Base-by-base conservation (phyloP, 148 eudicot genomes). In the Oxyria digyna region DNA sequence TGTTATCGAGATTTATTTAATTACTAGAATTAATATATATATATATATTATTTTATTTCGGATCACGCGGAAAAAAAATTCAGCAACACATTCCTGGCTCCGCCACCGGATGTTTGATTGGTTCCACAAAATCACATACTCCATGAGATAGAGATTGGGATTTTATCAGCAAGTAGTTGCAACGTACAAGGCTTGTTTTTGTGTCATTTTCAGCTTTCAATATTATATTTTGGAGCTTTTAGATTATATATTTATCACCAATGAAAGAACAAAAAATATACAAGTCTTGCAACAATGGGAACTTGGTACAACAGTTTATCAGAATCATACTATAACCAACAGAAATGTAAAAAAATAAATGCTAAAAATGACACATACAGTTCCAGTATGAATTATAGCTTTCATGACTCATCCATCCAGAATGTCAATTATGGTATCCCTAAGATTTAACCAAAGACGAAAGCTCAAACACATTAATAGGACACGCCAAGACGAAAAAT, bases 161-260 rank as follows among this genome's bases (percentile, higher is more conserved):
- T 59, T 23, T 29, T 26, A 29, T 57, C 35, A 57, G 37, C 13
- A 17, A 57, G 64, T 29, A 59, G 65, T 59, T 59, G 65, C 65
- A 59, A 29, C 65, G 65, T 59, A 59, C 65, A 59, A 59, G 65
- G 65, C 65, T 59, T 59, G 65, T 59, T 5, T 29, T 29, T 14
- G 37, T 27, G 65, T 59, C 65, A 27, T 59, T 29, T 27, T 59
- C 65, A 59, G 32, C 23, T 2, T 54, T 54, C 62, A 54, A 54
- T 59, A 29, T 31, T 50, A 6, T 12, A 5, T 50, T 21, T 50
- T 20, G 7, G 1, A 48, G 8, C 37, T 33, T 2, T 33, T 33
- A 33, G 37, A 33, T 33, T 33, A 33, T 14, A n/a, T n/a, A n/a
- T n/a, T 6, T 43, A 13, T 42, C 46, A 42, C 46, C 15, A 15